Percentiles rank a stretch among this genome's conserved stretches.
These are phyloP conservation scores for Malassezia caprae DNA, from an alignment of 1,284 basidiomycete species.

Conservation along the genomic window DNA sequence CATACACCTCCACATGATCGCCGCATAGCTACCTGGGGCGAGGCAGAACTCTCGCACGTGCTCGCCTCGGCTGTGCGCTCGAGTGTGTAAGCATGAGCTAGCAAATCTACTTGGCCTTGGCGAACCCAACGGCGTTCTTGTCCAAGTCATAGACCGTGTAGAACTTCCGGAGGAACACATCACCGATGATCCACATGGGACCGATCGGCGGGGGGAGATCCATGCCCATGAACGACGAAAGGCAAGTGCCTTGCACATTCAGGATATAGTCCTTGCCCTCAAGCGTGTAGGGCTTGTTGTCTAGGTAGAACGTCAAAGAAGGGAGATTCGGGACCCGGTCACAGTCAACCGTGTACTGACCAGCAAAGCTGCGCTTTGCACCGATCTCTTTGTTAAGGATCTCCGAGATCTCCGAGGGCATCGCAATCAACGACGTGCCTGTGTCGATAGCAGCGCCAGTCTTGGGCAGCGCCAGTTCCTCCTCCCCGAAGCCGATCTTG, in stretches of 20 bases:
- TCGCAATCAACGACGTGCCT: slow-evolving; percentile 80
- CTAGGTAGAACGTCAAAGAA: slow-evolving; percentile 64
- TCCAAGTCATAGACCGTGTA: slow-evolving; percentile 90
- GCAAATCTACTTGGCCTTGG: slow-evolving; percentile 39
- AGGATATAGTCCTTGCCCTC: slow-evolving; percentile 80
- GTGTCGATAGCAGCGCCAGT: slow-evolving; percentile 66
- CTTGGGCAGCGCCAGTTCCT: slow-evolving; percentile 67
- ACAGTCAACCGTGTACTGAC: slow-evolving; percentile 61
- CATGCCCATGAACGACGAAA: slow-evolving; percentile 84
- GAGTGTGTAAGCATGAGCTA: background rate
- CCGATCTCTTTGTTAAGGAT: slow-evolving; percentile 82
- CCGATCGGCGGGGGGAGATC: slow-evolving; percentile 82
- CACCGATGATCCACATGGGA: slow-evolving; percentile 84
- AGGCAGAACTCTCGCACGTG: background rate
- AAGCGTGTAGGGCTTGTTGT: slow-evolving; percentile 58
- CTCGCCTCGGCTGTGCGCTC: background rate
- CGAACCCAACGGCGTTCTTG: slow-evolving; percentile 75
- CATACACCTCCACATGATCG: slow-evolving; percentile 1
- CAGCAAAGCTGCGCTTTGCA: slow-evolving; percentile 41
- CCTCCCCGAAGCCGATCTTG: slow-evolving; percentile 56
- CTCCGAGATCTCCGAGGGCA: slow-evolving; percentile 90
- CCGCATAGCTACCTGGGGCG: background rate
- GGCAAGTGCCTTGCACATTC: slow-evolving; percentile 77
- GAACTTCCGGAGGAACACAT: slow-evolving; percentile 58
- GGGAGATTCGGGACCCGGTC: slow-evolving; percentile 70